These are phyloP conservation scores for Trametes cinnabarina DNA, from an alignment of 768 basidiomycete genomes.

Conservation along the genomic window DNA sequence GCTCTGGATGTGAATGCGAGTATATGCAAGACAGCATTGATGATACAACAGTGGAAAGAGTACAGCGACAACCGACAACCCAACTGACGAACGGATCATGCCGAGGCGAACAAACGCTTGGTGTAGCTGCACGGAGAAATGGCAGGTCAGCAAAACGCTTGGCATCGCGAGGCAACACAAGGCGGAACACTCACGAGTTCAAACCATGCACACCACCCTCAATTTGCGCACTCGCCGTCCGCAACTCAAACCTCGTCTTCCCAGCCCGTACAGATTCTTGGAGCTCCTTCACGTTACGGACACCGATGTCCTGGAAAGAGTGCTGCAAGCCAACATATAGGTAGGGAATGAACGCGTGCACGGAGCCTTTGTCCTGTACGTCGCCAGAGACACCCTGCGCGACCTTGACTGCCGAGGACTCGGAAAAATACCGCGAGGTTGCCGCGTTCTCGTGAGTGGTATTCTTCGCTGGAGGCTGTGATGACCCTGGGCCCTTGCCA, in stretches of 20 bases:
- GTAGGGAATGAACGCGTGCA: slow-evolving; percentile 90
- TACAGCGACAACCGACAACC: slow-evolving; percentile 1
- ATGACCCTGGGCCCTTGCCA: slow-evolving; percentile 19
- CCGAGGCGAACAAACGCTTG: slow-evolving; percentile 52
- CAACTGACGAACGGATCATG: slow-evolving; percentile 12
- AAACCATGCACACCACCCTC: slow-evolving; percentile 96
- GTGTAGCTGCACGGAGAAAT: slow-evolving; percentile 44
- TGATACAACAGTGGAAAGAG: slow-evolving; percentile 6
- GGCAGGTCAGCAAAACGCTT: slow-evolving; percentile 4
- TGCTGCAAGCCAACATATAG: slow-evolving; percentile 83
- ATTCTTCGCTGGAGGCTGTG: slow-evolving; percentile 32
- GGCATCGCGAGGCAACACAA: slow-evolving; percentile 8
- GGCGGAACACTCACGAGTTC: slow-evolving; percentile 70
- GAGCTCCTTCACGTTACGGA: slow-evolving; percentile 63
- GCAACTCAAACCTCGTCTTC: slow-evolving; percentile 81
- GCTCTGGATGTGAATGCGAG: background rate
- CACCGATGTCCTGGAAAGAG: slow-evolving; percentile 91
- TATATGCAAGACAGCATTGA: slow-evolving; percentile 6
- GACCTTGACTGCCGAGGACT: slow-evolving; percentile 90
- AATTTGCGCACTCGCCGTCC: slow-evolving; percentile 92
- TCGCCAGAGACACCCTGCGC: slow-evolving; percentile 96
- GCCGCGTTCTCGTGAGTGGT: slow-evolving; percentile 84
- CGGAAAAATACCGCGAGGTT: slow-evolving; percentile 93
- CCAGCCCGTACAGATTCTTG: slow-evolving; percentile 64
- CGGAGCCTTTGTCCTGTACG: slow-evolving; percentile 95